phyloP scores from a whole-genome alignment of 352 stramenopile genomes.

The Pythium angustatum region DNA sequence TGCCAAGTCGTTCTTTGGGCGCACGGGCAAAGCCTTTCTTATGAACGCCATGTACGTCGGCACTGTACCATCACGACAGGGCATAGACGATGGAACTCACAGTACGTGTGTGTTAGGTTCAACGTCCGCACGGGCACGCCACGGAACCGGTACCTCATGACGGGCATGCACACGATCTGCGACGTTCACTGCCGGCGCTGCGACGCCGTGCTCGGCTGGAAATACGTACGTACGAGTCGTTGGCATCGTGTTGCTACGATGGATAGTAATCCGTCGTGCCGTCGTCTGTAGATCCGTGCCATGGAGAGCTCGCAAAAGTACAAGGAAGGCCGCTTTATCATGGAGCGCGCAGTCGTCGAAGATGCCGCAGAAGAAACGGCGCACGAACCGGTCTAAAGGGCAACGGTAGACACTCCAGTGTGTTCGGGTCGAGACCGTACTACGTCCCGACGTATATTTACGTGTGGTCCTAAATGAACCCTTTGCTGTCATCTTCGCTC shows the following conservation, averaged over 20 bases:
- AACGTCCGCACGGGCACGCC: conserved; percentile 60
- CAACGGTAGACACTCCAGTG: too few relatives aligned
- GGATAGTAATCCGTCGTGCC: too few relatives aligned
- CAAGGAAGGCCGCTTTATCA: conserved; percentile 86
- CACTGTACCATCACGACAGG: background rate
- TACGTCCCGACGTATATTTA: conserved; percentile 25
- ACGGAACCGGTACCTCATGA: conserved; percentile 78
- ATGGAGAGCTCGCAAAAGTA: conserved; percentile 84
- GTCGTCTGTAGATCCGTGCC: conserved; percentile 53
- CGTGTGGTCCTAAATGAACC: background rate
- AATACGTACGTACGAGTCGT: conserved; percentile 60
- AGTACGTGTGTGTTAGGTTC: conserved; percentile 43
- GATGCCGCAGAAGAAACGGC: conserved; percentile 57
- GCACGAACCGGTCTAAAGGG: too few relatives aligned
- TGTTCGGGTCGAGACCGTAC: background rate
- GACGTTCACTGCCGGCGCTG: conserved; percentile 69
- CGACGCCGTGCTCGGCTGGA: conserved; percentile 70
- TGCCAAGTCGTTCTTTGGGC: conserved; percentile 78
- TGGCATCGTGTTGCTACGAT: too few relatives aligned
- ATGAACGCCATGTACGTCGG: conserved; percentile 78
- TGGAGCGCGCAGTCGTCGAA: conserved; percentile 74
- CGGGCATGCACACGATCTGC: conserved; percentile 76
- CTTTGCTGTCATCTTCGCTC: background rate
- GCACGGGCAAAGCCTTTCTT: conserved; percentile 73
- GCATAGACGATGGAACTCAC: background rate